These are phyloP conservation scores for Clarireedia paspali DNA, from an alignment of 2,329 filamentous ascomycete genomes.

Conservation along the genomic window DNA sequence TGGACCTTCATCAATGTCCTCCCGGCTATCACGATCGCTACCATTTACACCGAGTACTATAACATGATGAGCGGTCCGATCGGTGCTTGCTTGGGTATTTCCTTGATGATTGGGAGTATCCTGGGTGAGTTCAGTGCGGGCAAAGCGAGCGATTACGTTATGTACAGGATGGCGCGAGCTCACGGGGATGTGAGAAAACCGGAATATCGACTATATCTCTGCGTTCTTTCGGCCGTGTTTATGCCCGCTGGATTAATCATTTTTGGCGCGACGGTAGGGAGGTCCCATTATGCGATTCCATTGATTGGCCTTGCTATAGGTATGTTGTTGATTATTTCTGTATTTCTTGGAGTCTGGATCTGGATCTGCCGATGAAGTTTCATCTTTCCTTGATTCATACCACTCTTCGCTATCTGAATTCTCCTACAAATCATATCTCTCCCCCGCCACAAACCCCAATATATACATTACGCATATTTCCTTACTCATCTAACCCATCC, in stretches of 20 bases:
- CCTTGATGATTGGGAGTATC: constrained; percentile 21
- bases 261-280: constrained; percentile 23
- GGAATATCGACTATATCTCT: constrained; percentile 25
- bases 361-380: too few relatives aligned
- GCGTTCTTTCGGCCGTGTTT: constrained; percentile 20
- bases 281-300: constrained; percentile 15
- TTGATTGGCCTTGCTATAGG: constrained; percentile 22
- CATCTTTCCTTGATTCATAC: too few relatives aligned
- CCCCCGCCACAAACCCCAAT: not conserved
- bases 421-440: not conserved
- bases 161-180: constrained; percentile 17
- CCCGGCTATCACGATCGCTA: constrained; percentile 23
- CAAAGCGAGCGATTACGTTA: constrained; percentile 19
- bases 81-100: constrained; percentile 22
- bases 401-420: too few relatives aligned
- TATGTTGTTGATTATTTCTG: not conserved
- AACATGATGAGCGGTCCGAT: constrained; percentile 20
- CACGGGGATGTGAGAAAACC: constrained; percentile 21
- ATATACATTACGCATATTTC: too few relatives aligned
- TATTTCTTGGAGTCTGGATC: too few relatives aligned
- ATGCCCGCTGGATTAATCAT: constrained; percentile 26
- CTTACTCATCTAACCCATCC: not conserved
- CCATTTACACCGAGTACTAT: constrained; percentile 24
- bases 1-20: constrained; percentile 28
- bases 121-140: constrained; percentile 25